Conservation (phyloP, 2,329 filamentous ascomycete species). For the Helotiales sp. region DNA sequence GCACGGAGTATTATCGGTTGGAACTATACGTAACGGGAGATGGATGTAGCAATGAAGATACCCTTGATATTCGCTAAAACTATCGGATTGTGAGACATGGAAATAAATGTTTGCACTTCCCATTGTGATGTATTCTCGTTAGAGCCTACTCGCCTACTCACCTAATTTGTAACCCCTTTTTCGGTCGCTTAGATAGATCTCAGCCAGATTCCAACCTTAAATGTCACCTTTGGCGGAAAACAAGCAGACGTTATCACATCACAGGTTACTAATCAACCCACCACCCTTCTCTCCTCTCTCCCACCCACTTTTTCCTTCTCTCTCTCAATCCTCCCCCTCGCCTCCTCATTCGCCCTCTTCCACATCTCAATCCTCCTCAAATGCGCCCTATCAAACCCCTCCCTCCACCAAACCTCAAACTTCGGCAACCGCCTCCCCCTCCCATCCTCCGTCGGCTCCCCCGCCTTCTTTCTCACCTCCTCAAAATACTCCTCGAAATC, state of each 20-base stretch:
- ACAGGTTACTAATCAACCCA: slow-evolving; percentile 6
- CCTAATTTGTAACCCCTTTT: not conserved
- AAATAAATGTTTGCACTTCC: not conserved
- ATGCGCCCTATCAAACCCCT: slow-evolving; percentile 58
- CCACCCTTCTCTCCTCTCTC: not conserved
- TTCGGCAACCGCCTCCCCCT: slow-evolving; percentile 52
- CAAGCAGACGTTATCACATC: not conserved
- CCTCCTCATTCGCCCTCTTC: slow-evolving; percentile 54
- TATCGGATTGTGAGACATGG: not conserved
- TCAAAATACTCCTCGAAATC: slow-evolving; percentile 72
- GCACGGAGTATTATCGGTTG: not conserved
- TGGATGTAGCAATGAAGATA: not conserved
- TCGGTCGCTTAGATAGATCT: not conserved
- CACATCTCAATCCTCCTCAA: slow-evolving; percentile 63
- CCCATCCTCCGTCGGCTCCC: slow-evolving; percentile 48
- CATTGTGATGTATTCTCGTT: not conserved
- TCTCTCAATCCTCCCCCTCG: slow-evolving; percentile 32
- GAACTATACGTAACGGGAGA: not conserved
- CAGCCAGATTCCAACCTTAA: not conserved
- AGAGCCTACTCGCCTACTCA: not conserved
- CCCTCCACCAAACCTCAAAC: slow-evolving; percentile 54
- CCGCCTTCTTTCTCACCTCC: slow-evolving; percentile 54
- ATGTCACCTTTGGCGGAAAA: not conserved
- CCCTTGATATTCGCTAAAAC: not conserved
- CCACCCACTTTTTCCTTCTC: slow-evolving; percentile 10